These are phyloP conservation scores for Calamus simplicifolius DNA, from an alignment of 176 grass and related monocot genomes.

Conservation along the genomic window DNA sequence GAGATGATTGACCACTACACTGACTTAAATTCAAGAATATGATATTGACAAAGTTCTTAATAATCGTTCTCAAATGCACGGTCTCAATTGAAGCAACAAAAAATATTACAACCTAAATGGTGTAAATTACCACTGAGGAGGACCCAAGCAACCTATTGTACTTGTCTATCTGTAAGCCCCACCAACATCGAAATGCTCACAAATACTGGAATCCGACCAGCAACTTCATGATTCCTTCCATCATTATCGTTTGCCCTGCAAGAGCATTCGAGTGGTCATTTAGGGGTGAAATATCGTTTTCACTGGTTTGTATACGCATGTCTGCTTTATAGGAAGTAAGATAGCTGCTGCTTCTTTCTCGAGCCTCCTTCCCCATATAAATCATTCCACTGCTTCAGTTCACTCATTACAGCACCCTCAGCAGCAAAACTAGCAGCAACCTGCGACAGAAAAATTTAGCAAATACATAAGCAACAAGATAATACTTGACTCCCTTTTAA, in stretches of 20 bases:
- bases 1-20: too few species aligned
- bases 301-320: neutral
- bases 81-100: too few species aligned
- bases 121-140: too few species aligned
- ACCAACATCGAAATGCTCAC: too few species aligned
- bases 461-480: too few species aligned
- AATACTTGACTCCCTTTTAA: too few species aligned
- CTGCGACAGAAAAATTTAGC: conserved; percentile 25
- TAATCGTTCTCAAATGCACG: too few species aligned
- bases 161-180: too few species aligned
- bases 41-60: too few species aligned
- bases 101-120: too few species aligned
- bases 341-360: neutral
- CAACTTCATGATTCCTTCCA: neutral
- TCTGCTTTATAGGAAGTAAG: neutral
- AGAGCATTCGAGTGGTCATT: neutral
- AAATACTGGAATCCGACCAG: neutral
- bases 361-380: conserved; percentile 1
- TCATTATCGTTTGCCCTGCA: neutral
- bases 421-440: conserved; percentile 31
- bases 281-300: neutral
- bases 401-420: neutral
- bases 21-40: too few species aligned
- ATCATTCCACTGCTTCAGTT: conserved; percentile 1
- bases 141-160: too few species aligned